Evolutionary conservation across 208 protist species (phyloP), one percentile per base, ranked within the genome.

Genomic region (Trypanosoma congolense): DNA sequence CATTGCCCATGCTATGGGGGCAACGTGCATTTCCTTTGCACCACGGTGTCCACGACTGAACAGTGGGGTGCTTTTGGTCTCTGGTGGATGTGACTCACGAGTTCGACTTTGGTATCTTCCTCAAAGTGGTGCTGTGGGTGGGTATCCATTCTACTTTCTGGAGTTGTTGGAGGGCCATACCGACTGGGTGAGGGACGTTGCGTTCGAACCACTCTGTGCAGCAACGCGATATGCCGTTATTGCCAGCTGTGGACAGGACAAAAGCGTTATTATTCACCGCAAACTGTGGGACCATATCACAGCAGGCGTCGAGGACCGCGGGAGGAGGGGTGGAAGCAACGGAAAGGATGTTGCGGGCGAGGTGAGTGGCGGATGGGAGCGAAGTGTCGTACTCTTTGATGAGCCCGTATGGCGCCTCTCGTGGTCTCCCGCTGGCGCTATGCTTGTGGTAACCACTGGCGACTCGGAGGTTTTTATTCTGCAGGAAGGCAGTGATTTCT

Each of bases 1-100:
- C 50, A 93, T 90, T 62, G 78, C 80, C 10, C 87, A 93, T 56
- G 80, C 83, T 0, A 93, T 93, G 80, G 83, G 83, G 1, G 80
- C 83, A 2, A 90, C 78, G 14, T 66, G 75, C 35, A 78, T 91
- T 3, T 80, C 80, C 12, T 93, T 90, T 44, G 80, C 78, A 4
- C 87, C 87, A 1, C 63, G 73, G 26, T 69, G 70, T 40, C 61
- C 65, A 1, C 40, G 38, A 16, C 28, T 29, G 26, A n/a, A 30
- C 0, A 54, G 74, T n/a, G 25, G 60, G 22, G 35, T 81, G 21
- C 26, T 93, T 16, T 57, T 93, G 29, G 87, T 74, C 2, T 91
- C 83, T 28, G 83, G 87, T 41, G 87, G 87, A 21, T 90, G 87
- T 59, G 87, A 93, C 58, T 67, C 76, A 22, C 75, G 85, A 26